phyloP scores from a whole-genome alignment of 1,284 basidiomycete genomes.

The Ustilago vetiveriae region DNA sequence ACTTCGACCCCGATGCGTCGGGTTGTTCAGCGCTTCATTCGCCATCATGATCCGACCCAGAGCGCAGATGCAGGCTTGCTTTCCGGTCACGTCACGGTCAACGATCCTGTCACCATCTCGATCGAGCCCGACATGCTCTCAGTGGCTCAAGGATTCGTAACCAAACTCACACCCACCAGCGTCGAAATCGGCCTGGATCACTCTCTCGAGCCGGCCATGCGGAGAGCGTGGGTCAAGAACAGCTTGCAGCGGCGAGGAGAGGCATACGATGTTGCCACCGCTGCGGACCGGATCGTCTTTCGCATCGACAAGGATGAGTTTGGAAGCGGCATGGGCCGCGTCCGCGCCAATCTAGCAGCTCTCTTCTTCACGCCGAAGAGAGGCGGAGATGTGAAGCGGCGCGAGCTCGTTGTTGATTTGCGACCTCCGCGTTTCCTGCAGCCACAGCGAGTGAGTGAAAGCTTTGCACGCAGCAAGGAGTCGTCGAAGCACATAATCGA shows the following conservation, averaged over 20 bases:
- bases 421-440: slow-evolving; percentile 74
- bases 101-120: slow-evolving; percentile 83
- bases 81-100: slow-evolving; percentile 79
- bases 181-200: slow-evolving; percentile 85
- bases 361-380: slow-evolving; percentile 77
- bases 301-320: slow-evolving; percentile 95
- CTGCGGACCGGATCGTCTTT: slow-evolving; percentile 72
- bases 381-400: slow-evolving; percentile 70
- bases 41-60: slow-evolving; percentile 53
- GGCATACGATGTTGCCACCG: slow-evolving; percentile 7
- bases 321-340: slow-evolving; percentile 82
- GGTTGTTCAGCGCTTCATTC: slow-evolving; percentile 76
- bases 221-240: slow-evolving; percentile 40
- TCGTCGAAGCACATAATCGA: not conserved
- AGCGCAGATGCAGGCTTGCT: slow-evolving; percentile 71
- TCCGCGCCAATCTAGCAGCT: slow-evolving; percentile 88
- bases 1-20: slow-evolving; percentile 61
- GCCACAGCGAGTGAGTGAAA: slow-evolving; percentile 2
- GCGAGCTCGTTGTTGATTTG: slow-evolving; percentile 84
- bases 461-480: not conserved
- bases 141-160: slow-evolving; percentile 83
- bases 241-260: not conserved
- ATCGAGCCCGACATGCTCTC: slow-evolving; percentile 85
- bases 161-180: slow-evolving; percentile 75
- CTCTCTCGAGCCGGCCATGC: slow-evolving; percentile 70